phyloP scores from a whole-genome alignment of 176 grass and related monocot species.

The Luzula sylvatica region DNA sequence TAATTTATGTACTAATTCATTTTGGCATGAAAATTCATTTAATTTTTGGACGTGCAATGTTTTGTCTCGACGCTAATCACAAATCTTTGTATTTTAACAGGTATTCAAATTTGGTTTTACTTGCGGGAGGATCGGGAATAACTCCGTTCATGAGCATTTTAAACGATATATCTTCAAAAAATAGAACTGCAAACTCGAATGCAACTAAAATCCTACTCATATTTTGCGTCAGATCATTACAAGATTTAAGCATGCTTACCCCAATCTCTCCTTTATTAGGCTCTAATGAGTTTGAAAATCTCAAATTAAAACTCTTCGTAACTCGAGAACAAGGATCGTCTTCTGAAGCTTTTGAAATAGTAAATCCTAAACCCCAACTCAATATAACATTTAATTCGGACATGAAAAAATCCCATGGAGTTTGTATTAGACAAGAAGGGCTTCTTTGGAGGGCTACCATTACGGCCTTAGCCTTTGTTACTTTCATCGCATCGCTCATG shows the following conservation, averaged over 20 bases:
- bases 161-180: constrained; percentile 28
- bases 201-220: constrained; percentile 23
- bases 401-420: not conserved
- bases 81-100: constrained; percentile 10
- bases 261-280: constrained; percentile 14
- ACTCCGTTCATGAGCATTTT: constrained; percentile 44
- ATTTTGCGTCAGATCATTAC: constrained; percentile 17
- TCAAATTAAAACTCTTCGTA: constrained; percentile 30
- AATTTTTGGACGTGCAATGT: too few species aligned
- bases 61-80: too few species aligned
- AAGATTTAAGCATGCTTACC: constrained; percentile 35
- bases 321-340: constrained; percentile 26
- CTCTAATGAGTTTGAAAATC: constrained; percentile 11
- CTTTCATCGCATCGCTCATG: constrained; percentile 26
- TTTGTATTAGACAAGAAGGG: constrained; percentile 11
- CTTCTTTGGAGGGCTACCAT: constrained; percentile 27
- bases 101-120: constrained; percentile 34
- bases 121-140: constrained; percentile 39
- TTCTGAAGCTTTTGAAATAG: constrained; percentile 4
- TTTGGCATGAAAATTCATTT: too few species aligned
- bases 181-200: not conserved
- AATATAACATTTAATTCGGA: constrained; percentile 5
- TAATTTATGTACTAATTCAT: too few species aligned
- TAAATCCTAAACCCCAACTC: constrained; percentile 16
- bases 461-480: constrained; percentile 6